A percentile compares a stretch with the other conserved stretches of the same genome.
These are phyloP conservation scores for Mycena leptocephala DNA, from an alignment of 768 basidiomycete genomes.

Conservation along the genomic window DNA sequence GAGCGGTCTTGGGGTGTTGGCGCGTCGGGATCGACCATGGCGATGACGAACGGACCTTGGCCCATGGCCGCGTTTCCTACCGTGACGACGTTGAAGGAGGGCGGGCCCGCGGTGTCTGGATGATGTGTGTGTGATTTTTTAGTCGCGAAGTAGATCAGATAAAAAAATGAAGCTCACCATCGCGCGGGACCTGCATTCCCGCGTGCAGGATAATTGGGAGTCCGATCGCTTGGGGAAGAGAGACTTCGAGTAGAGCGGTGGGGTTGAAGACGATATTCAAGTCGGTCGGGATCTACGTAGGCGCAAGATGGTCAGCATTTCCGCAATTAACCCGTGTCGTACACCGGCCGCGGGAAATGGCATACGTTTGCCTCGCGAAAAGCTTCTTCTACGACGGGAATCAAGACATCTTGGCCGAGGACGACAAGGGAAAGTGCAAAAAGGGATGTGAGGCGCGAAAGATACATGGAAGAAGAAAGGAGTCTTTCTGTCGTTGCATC, in stretches of 20 bases:
- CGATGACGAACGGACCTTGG: constrained; percentile 63
- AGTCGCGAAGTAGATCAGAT: too few species aligned
- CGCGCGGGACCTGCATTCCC: constrained; percentile 37
- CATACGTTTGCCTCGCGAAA: too few species aligned
- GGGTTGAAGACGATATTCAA: constrained; percentile 42
- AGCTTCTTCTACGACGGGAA: too few species aligned
- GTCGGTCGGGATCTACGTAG: constrained; percentile 41
- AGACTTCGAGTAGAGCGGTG: constrained; percentile 44
- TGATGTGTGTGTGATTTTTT: background rate
- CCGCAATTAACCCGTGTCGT: too few species aligned
- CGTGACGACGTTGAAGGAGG: constrained; percentile 50
- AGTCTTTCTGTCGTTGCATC: too few species aligned
- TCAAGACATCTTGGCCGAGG: too few species aligned
- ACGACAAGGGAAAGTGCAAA: too few species aligned
- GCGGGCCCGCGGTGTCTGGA: constrained; percentile 57
- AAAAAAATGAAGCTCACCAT: constrained; percentile 18
- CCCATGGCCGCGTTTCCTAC: constrained; percentile 40
- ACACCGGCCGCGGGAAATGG: too few species aligned
- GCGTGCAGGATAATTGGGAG: constrained; percentile 42
- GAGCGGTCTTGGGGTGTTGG: constrained; percentile 64
- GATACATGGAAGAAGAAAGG: too few species aligned
- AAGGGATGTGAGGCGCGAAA: too few species aligned
- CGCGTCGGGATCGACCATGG: constrained; percentile 65
- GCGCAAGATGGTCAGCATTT: background rate
- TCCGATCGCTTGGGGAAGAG: constrained; percentile 41